phyloP scores from a whole-genome alignment of 768 basidiomycete species.

The Udeniomyces megalosporus region DNA sequence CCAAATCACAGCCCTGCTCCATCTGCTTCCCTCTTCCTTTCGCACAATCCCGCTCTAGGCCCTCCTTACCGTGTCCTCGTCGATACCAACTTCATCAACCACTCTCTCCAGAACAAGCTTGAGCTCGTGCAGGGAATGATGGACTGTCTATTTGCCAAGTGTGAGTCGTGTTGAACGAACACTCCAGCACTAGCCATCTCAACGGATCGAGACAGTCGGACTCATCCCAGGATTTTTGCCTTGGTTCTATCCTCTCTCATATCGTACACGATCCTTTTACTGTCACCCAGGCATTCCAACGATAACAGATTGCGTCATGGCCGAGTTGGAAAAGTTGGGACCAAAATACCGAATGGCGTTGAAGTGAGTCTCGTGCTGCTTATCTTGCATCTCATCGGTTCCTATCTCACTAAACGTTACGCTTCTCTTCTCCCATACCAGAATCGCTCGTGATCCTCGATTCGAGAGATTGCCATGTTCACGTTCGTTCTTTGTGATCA shows the following conservation, averaged over 20 bases:
- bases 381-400: too few relatives aligned
- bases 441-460: slow-evolving; percentile 88
- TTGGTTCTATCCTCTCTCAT: not conserved
- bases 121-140: slow-evolving; percentile 97
- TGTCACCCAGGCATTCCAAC: slow-evolving; percentile 76
- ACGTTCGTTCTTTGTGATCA: slow-evolving; percentile 34
- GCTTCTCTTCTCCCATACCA: slow-evolving; percentile 25
- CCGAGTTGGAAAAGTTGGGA: slow-evolving; percentile 92
- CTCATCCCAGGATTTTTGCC: too few relatives aligned
- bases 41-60: slow-evolving; percentile 86
- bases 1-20: slow-evolving; percentile 47
- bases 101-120: slow-evolving; percentile 91
- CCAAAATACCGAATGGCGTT: slow-evolving; percentile 88
- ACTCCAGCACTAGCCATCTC: not conserved
- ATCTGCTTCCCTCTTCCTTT: slow-evolving; percentile 82
- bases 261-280: not conserved
- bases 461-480: slow-evolving; percentile 88
- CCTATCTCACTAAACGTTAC: not conserved
- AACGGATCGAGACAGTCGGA: not conserved
- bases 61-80: slow-evolving; percentile 95
- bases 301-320: slow-evolving; percentile 98
- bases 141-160: slow-evolving; percentile 97
- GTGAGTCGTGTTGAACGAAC: slow-evolving; percentile 35
- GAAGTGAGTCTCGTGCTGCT: slow-evolving; percentile 51
- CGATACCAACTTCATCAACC: slow-evolving; percentile 99